A percentile compares a stretch with the other conserved stretches of the same genome.
Evolutionary conservation across 2,329 filamentous ascomycete species (phyloP).

Genomic region (Beauveria varroae): DNA sequence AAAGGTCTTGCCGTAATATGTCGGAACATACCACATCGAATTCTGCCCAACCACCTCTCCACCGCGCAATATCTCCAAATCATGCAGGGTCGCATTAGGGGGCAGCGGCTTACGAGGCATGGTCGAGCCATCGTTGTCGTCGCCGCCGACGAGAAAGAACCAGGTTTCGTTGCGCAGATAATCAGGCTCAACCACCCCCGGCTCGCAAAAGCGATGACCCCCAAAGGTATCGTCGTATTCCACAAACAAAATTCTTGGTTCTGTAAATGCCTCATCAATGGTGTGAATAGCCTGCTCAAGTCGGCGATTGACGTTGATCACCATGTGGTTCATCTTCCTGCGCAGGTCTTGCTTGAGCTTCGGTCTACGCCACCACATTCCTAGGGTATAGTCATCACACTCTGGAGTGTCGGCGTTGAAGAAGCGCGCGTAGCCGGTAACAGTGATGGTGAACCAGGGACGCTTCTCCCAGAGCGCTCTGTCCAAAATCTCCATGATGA

Average conservation of each 20-base stretch:
- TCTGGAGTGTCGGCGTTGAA: constrained; percentile 36
- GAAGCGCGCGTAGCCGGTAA: constrained; percentile 42
- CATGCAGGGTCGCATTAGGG: constrained; percentile 25
- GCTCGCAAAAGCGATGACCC: constrained; percentile 38
- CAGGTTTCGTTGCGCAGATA: constrained; percentile 36
- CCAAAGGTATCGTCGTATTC: constrained; percentile 37
- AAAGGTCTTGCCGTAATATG: constrained; percentile 39
- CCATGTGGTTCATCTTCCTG: constrained; percentile 36
- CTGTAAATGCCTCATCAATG: constrained; percentile 30
- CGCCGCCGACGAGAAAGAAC: constrained; percentile 41
- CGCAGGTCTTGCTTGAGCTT: constrained; percentile 33
- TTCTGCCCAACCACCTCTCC: constrained; percentile 22
- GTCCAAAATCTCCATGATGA: constrained; percentile 37
- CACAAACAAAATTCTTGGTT: constrained; percentile 34
- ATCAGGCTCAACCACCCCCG: constrained; percentile 33
- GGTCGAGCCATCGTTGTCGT: constrained; percentile 27
- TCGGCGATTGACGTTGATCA: constrained; percentile 33
- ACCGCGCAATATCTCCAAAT: constrained; percentile 28
- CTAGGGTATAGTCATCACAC: constrained; percentile 37
- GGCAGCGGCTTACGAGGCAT: constrained; percentile 17
- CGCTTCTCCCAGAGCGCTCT: constrained; percentile 36
- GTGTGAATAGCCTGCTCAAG: constrained; percentile 26
- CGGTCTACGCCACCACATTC: constrained; percentile 38
- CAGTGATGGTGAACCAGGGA: constrained; percentile 33
- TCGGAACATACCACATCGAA: constrained; percentile 40